Conservation (phyloP, 2,329 filamentous ascomycete species). For the Fusarium metavorans region DNA sequence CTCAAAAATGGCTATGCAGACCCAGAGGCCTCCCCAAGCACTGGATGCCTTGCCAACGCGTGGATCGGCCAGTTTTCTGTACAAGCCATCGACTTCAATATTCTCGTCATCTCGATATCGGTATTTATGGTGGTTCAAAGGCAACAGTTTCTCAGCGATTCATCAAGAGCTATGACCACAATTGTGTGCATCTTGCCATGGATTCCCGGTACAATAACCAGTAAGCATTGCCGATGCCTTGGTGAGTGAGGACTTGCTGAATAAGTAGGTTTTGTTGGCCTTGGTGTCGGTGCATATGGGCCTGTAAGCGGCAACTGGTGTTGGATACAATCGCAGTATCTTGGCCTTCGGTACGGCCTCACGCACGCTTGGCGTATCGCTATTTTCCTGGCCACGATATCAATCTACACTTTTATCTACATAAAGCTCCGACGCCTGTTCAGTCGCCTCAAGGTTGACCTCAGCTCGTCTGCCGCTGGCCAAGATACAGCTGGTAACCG, state of each 20-base stretch:
- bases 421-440: neutral
- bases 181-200: neutral
- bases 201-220: constrained; percentile 2
- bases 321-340: neutral
- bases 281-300: neutral
- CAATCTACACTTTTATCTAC: neutral
- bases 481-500: neutral
- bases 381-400: neutral
- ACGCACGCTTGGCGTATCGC: constrained; percentile 1
- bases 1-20: neutral
- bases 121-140: neutral
- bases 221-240: neutral
- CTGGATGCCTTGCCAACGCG: neutral
- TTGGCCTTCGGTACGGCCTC: neutral
- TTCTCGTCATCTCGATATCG: neutral
- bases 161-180: neutral
- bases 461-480: neutral
- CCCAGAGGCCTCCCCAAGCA: neutral
- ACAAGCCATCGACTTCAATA: constrained; percentile 2
- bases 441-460: neutral
- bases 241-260: neutral
- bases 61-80: constrained; percentile 6
- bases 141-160: neutral
- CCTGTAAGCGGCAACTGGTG: constrained; percentile 11
- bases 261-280: neutral